Percentiles rank a stretch among this genome's conserved stretches.
phyloP scores from a whole-genome alignment of 2,329 filamentous ascomycete genomes.

The Chrysoporthe deuterocubensis region DNA sequence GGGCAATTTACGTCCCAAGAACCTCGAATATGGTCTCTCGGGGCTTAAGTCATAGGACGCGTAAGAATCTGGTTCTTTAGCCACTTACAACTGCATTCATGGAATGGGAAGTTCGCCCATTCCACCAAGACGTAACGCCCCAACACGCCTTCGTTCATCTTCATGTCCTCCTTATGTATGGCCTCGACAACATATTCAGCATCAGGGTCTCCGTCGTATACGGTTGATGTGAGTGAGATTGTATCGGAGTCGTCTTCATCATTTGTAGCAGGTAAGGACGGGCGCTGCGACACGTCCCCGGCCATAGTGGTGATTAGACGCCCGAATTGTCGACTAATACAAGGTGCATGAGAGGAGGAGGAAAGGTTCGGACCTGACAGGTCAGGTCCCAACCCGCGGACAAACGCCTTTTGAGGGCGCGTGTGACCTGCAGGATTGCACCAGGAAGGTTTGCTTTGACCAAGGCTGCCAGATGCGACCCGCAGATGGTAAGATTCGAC shows the following conservation, averaged over 20 bases:
- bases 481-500: neutral
- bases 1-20: neutral
- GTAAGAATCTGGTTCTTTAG: neutral
- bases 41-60: neutral
- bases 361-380: neutral
- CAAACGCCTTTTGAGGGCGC: neutral
- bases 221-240: slow-evolving; percentile 62
- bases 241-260: slow-evolving; percentile 52
- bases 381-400: neutral
- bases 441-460: neutral
- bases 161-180: slow-evolving; percentile 52
- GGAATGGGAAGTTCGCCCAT: slow-evolving; percentile 64
- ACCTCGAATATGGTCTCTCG: neutral
- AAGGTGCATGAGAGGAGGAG: neutral
- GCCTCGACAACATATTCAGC: slow-evolving; percentile 59
- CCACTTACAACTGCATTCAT: slow-evolving; percentile 54
- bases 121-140: slow-evolving; percentile 60
- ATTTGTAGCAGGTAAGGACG: slow-evolving; percentile 28
- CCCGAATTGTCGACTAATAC: neutral
- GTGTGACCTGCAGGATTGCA: neutral
- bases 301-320: neutral
- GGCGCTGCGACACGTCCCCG: slow-evolving; percentile 7
- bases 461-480: neutral
- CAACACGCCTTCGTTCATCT: slow-evolving; percentile 37
- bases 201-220: slow-evolving; percentile 39